Conservation (phyloP, 176 grass and related monocot species). For the Bonia amplexicaulis region DNA sequence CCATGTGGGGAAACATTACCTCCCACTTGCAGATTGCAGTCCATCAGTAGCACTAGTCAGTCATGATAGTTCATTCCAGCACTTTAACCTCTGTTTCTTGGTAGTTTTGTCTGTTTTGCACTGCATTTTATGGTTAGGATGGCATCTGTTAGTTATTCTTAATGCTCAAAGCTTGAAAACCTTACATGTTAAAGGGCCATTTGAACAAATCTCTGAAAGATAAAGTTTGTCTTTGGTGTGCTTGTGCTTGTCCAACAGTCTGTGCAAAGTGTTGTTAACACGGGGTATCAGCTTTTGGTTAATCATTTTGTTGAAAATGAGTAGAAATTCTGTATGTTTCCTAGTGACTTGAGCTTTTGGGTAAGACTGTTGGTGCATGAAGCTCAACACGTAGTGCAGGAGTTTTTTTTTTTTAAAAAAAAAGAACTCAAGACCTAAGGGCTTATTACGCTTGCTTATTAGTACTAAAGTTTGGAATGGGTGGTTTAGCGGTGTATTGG, state of each 20-base stretch:
- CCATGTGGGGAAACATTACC: background rate
- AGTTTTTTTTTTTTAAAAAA: background rate
- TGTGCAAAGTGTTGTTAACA: background rate
- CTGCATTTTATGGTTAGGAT: background rate
- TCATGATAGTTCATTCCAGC: background rate
- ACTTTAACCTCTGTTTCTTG: background rate
- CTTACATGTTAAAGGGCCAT: conserved; percentile 3
- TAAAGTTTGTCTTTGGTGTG: background rate
- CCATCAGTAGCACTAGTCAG: background rate
- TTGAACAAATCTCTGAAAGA: conserved; percentile 5
- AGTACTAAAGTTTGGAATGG: background rate
- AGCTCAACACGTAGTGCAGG: background rate
- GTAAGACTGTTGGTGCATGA: background rate
- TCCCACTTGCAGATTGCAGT: background rate
- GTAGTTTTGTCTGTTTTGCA: background rate
- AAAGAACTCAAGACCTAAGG: background rate
- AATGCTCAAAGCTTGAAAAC: background rate
- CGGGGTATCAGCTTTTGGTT: background rate
- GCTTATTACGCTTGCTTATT: background rate
- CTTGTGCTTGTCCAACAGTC: background rate
- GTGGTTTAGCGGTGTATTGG: background rate
- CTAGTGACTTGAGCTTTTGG: background rate
- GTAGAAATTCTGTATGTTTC: background rate
- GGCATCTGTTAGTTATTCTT: background rate
- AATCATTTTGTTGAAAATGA: background rate